Percentiles rank a stretch among this genome's conserved stretches.
These are phyloP conservation scores for Candolleomyces eurysporus DNA, from an alignment of 768 basidiomycete species.

Conservation along the genomic window DNA sequence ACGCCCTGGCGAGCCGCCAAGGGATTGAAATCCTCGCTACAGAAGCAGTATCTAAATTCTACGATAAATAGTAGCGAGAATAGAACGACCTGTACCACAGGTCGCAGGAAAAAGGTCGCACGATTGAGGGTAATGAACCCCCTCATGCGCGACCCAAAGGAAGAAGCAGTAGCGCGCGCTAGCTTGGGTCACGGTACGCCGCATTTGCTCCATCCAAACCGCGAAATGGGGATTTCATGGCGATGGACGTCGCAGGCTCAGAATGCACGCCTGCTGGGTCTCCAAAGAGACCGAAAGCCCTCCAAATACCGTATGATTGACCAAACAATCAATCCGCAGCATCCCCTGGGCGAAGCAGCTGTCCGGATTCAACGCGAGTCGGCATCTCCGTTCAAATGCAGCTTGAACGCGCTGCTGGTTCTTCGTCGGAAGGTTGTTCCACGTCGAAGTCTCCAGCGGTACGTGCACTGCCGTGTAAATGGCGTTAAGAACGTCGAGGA, in stretches of 20 bases:
- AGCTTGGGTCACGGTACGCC: not conserved
- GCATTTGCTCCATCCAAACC: not conserved
- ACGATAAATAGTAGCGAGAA: too few species aligned
- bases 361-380: slow-evolving; percentile 31
- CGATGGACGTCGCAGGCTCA: slow-evolving; percentile 41
- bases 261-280: slow-evolving; percentile 38
- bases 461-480: slow-evolving; percentile 38
- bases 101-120: too few species aligned
- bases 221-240: not conserved
- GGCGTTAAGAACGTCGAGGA: slow-evolving; percentile 49
- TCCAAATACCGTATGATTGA: slow-evolving; percentile 47
- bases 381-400: slow-evolving; percentile 47
- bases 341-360: slow-evolving; percentile 39
- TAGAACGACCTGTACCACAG: too few species aligned
- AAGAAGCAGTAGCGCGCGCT: too few species aligned
- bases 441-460: slow-evolving; percentile 41
- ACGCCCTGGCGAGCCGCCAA: too few species aligned
- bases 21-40: too few species aligned
- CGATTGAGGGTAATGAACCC: too few species aligned
- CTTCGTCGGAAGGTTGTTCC: slow-evolving; percentile 38
- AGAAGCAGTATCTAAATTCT: too few species aligned
- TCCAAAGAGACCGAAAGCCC: slow-evolving; percentile 45
- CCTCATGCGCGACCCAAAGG: too few species aligned
- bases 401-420: slow-evolving; percentile 41
- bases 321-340: slow-evolving; percentile 47